Conservation (phyloP, 768 basidiomycete species). For the Dentipellis fragilis region DNA sequence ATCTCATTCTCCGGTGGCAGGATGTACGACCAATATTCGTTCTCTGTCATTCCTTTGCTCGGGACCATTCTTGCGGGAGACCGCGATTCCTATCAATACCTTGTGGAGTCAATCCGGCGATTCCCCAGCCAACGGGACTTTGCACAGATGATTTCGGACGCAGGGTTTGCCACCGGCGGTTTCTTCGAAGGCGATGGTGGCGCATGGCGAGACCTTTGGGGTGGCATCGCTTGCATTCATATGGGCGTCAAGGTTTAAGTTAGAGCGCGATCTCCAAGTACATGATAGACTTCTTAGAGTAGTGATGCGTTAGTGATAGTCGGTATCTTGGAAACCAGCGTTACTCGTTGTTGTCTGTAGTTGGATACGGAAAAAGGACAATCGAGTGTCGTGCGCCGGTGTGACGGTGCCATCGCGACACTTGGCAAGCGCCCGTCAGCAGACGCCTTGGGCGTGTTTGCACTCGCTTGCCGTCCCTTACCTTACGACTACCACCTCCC, state of each 20-base stretch:
- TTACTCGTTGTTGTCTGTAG: too few relatives aligned
- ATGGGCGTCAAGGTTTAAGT: conserved; percentile 68
- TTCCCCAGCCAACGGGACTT: conserved; percentile 88
- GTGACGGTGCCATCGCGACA: not conserved
- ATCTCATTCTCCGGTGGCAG: conserved; percentile 29
- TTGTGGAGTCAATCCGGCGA: conserved; percentile 92
- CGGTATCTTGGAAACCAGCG: too few relatives aligned
- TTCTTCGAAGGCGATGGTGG: conserved; percentile 56
- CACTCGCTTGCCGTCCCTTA: not conserved
- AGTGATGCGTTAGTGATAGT: too few relatives aligned
- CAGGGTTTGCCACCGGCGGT: conserved; percentile 68
- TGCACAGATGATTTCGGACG: conserved; percentile 78
- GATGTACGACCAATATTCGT: conserved; percentile 90
- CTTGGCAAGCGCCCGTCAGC: not conserved
- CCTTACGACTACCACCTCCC: conserved; percentile 5
- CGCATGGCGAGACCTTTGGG: conserved; percentile 83
- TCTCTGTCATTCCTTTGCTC: conserved; percentile 87
- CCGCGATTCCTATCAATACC: conserved; percentile 91
- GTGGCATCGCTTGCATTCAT: conserved; percentile 81
- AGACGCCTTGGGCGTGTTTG: not conserved
- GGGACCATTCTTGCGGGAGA: conserved; percentile 97
- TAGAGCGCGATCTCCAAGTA: not conserved
- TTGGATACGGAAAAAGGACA: not conserved
- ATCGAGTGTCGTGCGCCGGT: not conserved
- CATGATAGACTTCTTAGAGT: not conserved